These are phyloP conservation scores for Ophiostoma sp. DNA, from an alignment of 2,329 filamentous ascomycete genomes.

Conservation along the genomic window DNA sequence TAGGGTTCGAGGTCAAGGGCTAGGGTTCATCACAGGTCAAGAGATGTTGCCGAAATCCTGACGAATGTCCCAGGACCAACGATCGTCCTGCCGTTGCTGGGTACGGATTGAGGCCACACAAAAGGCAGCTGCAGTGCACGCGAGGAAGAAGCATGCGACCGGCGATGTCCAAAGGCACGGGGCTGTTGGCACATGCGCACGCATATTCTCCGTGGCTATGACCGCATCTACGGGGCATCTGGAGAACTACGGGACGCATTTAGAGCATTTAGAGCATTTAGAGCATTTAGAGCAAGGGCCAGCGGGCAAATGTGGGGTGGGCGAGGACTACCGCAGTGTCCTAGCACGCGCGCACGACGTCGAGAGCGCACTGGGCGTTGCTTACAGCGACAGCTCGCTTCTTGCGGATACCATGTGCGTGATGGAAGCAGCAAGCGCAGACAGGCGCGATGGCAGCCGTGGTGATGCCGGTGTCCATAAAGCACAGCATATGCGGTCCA, in stretches of 20 bases:
- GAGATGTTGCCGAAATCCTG: no score
- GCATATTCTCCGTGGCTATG: slow-evolving; percentile 1
- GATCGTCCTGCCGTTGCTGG: neutral
- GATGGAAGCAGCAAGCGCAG: neutral
- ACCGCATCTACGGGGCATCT: slow-evolving; percentile 15
- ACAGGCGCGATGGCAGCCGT: neutral
- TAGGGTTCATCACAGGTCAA: neutral
- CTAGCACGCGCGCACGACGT: neutral
- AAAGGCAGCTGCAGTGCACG: neutral
- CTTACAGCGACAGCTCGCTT: no score
- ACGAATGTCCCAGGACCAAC: no score
- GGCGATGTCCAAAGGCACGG: neutral
- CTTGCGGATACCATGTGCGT: neutral
- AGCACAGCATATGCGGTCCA: neutral
- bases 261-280: no score
- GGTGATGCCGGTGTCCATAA: neutral
- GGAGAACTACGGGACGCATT: slow-evolving; percentile 15
- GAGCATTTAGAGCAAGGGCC: slow-evolving; percentile 8
- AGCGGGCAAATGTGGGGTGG: slow-evolving; percentile 18
- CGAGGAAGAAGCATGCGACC: neutral
- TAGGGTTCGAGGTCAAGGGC: neutral
- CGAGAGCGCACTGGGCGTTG: neutral
- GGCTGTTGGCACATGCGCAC: neutral
- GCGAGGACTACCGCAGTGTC: neutral
- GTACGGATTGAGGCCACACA: neutral